Conservation (phyloP, 257 asterid genomes). For the Solanum paucissectum region DNA sequence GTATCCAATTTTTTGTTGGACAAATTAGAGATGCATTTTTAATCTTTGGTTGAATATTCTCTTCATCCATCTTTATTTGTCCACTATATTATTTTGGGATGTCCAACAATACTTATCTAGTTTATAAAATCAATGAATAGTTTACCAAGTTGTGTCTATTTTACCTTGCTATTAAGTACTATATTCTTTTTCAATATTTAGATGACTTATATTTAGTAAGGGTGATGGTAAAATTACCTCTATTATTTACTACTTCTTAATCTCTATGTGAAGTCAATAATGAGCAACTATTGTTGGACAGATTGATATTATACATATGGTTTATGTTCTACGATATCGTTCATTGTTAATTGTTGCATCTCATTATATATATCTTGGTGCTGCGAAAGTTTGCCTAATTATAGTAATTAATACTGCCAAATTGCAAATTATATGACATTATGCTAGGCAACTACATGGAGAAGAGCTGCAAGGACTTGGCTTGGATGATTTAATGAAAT, state of each 20-base stretch:
- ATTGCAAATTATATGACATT: not conserved
- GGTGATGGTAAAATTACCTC: not conserved
- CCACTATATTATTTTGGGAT: too few relatives aligned
- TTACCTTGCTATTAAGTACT: not conserved
- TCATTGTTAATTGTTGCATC: not conserved
- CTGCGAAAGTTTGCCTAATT: not conserved
- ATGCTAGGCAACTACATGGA: slow-evolving; percentile 52
- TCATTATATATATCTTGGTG: not conserved
- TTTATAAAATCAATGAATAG: not conserved
- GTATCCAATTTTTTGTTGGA: not conserved
- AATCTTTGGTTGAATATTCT: too few relatives aligned
- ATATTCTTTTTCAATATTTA: not conserved
- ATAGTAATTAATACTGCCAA: not conserved
- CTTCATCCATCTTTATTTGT: not conserved
- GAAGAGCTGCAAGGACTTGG: slow-evolving; percentile 65
- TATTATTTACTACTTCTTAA: not conserved
- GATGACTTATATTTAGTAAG: not conserved
- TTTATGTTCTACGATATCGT: not conserved
- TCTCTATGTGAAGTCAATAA: not conserved
- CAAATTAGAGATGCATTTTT: not conserved
- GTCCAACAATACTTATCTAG: not conserved
- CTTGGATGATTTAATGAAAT: slow-evolving; percentile 47
- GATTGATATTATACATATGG: not conserved
- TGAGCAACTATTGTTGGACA: not conserved
- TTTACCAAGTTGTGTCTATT: not conserved